Conservation (phyloP, 192 early-diverging fungal species). For the Coemansia asiatica region DNA sequence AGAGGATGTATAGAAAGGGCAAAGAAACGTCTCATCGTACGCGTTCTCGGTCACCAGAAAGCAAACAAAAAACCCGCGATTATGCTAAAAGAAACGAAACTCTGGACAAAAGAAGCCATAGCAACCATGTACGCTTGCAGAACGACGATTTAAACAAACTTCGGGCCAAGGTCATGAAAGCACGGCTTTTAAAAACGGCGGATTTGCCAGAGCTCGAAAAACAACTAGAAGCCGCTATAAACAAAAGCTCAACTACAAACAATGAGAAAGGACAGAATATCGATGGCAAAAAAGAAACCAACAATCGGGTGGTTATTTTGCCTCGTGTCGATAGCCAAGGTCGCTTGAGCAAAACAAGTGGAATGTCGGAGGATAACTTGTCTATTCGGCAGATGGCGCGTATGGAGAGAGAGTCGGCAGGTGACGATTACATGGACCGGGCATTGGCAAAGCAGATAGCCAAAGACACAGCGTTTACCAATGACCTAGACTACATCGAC, state of each 20-base stretch:
- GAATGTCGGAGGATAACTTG: neutral
- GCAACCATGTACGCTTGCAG: neutral
- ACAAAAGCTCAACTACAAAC: neutral
- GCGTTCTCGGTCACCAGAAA: neutral
- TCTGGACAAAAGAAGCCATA: neutral
- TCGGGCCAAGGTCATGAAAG: neutral
- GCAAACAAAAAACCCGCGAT: neutral
- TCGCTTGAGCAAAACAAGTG: neutral
- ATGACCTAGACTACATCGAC: constrained; percentile 91
- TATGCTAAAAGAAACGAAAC: neutral
- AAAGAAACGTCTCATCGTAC: neutral
- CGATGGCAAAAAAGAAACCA: no score
- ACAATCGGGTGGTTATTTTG: neutral
- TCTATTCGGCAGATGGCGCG: constrained; percentile 32
- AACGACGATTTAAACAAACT: neutral
- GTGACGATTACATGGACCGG: constrained; percentile 25
- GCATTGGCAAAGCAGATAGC: constrained; percentile 44
- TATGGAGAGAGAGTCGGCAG: constrained; percentile 24
- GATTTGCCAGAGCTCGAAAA: neutral
- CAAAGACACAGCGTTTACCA: constrained; percentile 32
- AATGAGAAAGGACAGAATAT: no score
- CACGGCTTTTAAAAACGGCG: neutral
- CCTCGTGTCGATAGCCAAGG: neutral
- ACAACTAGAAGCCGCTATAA: neutral
- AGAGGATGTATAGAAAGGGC: constrained; percentile 1